Base-by-base conservation (phyloP, 2,329 filamentous ascomycete genomes). In the Epichloe scottii region DNA sequence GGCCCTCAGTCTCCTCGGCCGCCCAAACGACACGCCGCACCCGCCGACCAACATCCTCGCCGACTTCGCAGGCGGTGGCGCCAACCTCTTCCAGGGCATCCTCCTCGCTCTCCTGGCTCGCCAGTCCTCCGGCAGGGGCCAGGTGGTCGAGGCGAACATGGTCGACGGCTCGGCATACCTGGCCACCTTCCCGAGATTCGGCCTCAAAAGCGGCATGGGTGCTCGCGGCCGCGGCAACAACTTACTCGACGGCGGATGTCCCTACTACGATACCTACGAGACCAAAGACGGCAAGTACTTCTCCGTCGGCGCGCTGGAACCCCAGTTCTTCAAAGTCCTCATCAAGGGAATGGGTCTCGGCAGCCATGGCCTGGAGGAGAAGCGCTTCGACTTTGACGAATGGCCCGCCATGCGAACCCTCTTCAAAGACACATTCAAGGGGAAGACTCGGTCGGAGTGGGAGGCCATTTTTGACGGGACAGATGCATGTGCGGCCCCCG, bases 121-220 rank as follows among this genome's bases (percentile, higher is more conserved):
- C 35, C 71, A 75, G 46, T 70, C 67, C 42, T 82, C 74, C 0
- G 88, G 88, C 0, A 71, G 69, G 2, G 91, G 91, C 0, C 91
- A 96, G 68, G 84, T 96, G 12, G 89, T 97, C 8, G 89, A 96
- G 69, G 88, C 87, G 15, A 96, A 95, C 66, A 97, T 97, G 91
- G 91, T 96, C 12, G 91, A 97, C 69, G 91, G 91, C 8, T 80
- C 78, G 21, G 79, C 82, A 37, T 91, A 91, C 66, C 70, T 97
- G 26, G 83, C 84, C 1, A 85, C 82, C 0, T 91, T 91, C 69
- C 84, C 87, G 48, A 75, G 91, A 35, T 71, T 94, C 54, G 73
- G 74, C 30, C 72, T 75, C 54, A 82, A 84, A 62, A 82, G 73
- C 6, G 75, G 78, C 1, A 63, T 82, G 39, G 90, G 88, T 73